Evolutionary conservation across 352 stramenopile species (phyloP), one percentile per base, ranked within the genome.

Genomic region (Pilasporangium apinafurcum): DNA sequence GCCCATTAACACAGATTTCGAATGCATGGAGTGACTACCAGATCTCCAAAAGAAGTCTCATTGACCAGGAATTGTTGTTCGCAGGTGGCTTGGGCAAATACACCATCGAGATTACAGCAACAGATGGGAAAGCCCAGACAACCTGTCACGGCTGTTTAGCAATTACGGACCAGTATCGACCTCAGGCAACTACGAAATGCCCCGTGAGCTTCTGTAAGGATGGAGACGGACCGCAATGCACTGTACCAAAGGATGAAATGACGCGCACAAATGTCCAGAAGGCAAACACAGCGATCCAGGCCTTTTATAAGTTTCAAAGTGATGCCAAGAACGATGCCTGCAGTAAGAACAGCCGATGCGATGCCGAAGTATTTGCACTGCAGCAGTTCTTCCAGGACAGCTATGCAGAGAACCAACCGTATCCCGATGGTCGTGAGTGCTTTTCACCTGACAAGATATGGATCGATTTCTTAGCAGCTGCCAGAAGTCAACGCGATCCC

Each of bases 21-120:
- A n/a, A n/a, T n/a, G n/a, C 60, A 16, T 88, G 76, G 72, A 58
- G 46, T 9, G 54, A 77, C n/a, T 86, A 83, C 53, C 63, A 84
- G 41, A 31, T 44, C n/a, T 36, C 70, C 42, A 56, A 56, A 24
- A 21, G 49, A 5, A 44, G 47, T 1, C 52, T 57, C 18, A 61
- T 88, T 21, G 60, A 88, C 34, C n/a, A n/a, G n/a, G 44, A 42
- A 2, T 43, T 88, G 8, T 26, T 40, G 22, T 68, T 88, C 39
- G 52, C 59, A 0, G 48, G 48, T 2, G n/a, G n/a, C n/a, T 83
- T 70, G 32, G 72, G 76, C 29, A 83, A 83, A 51, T 88, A 88
- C 51, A 27, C 62, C 3, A 56, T 88, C 21, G 31, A 58, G 10
- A 22, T 86, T 16, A 50, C 53, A 8, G 72, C 76, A 10, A 53